Evolutionary conservation across 179 eudicot genomes (phyloP).

Genomic region (Sideroxylon spinosum): DNA sequence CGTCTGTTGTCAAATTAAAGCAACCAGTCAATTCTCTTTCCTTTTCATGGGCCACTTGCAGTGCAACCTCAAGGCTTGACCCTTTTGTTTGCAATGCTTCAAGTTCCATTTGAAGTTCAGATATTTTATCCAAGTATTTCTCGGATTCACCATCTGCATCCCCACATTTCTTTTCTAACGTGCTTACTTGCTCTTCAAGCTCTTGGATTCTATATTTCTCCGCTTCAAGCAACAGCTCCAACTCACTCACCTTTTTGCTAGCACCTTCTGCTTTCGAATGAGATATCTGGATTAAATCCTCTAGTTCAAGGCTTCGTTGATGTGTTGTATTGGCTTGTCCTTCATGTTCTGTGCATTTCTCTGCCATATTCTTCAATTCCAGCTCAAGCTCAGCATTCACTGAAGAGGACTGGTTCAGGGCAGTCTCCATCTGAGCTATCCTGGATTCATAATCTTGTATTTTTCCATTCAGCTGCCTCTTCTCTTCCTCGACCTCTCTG

Average conservation of each 20-base stretch:
- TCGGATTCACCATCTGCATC: conserved; percentile 55
- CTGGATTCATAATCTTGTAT: conserved; percentile 30
- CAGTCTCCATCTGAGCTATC: conserved; percentile 36
- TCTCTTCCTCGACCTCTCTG: conserved; percentile 34
- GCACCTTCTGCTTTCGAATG: conserved; percentile 50
- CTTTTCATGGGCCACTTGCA: conserved; percentile 31
- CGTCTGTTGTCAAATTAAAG: conserved; percentile 33
- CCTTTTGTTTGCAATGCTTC: conserved; percentile 36
- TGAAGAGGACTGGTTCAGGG: conserved; percentile 29
- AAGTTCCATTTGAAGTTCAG: conserved; percentile 48
- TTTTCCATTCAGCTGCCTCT: conserved; percentile 24
- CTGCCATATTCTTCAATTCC: conserved; percentile 39
- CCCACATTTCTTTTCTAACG: conserved; percentile 48
- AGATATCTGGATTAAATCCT: conserved; percentile 42
- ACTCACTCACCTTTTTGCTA: conserved; percentile 36
- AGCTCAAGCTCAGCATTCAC: conserved; percentile 42
- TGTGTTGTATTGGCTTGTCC: conserved; percentile 39
- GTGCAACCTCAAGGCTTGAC: conserved; percentile 34
- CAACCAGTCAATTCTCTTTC: conserved; percentile 33
- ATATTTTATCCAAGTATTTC: conserved; percentile 46
- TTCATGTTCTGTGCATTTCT: conserved; percentile 47
- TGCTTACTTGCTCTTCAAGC: conserved; percentile 60
- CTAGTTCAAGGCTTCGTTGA: conserved; percentile 53
- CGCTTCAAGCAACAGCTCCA: conserved; percentile 50
- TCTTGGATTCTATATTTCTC: conserved; percentile 54